Conservation (phyloP, 495 filamentous ascomycete genomes). For the Podospora tetraspora region DNA sequence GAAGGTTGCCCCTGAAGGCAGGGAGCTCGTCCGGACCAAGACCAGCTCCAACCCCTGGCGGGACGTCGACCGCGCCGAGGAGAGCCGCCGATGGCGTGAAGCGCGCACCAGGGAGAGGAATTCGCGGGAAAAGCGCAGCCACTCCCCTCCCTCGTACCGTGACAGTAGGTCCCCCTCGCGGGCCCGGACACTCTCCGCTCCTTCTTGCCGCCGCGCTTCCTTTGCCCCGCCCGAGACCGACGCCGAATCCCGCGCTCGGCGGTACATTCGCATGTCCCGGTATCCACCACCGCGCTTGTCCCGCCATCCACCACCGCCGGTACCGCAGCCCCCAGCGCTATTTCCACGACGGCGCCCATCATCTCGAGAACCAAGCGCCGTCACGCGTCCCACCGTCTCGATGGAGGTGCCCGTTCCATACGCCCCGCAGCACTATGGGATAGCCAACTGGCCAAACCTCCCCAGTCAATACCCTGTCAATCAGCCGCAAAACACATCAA, state of each 20-base stretch:
- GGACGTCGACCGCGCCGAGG: constrained; percentile 13
- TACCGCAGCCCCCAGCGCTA: background rate
- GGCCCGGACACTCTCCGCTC: background rate
- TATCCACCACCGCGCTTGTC: background rate
- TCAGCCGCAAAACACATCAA: background rate
- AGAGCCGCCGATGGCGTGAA: constrained; percentile 4
- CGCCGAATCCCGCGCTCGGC: background rate
- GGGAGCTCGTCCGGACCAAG: constrained; percentile 6
- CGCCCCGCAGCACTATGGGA: constrained; percentile 1
- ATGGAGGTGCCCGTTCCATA: background rate
- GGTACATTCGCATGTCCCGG: constrained; percentile 3
- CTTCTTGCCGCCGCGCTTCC: background rate
- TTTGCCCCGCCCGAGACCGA: background rate
- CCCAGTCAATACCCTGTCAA: background rate
- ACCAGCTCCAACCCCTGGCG: constrained; percentile 20
- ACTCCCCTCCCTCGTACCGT: constrained; percentile 2
- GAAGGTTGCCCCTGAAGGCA: background rate
- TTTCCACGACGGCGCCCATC: background rate
- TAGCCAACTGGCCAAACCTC: background rate
- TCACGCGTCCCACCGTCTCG: background rate
- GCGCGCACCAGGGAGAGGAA: background rate
- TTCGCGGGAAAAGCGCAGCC: background rate
- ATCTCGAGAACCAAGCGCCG: background rate
- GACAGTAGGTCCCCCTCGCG: background rate
- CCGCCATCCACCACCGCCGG: background rate